These are phyloP conservation scores for Neurospora sp. DNA, from an alignment of 495 filamentous ascomycete genomes.

Conservation along the genomic window DNA sequence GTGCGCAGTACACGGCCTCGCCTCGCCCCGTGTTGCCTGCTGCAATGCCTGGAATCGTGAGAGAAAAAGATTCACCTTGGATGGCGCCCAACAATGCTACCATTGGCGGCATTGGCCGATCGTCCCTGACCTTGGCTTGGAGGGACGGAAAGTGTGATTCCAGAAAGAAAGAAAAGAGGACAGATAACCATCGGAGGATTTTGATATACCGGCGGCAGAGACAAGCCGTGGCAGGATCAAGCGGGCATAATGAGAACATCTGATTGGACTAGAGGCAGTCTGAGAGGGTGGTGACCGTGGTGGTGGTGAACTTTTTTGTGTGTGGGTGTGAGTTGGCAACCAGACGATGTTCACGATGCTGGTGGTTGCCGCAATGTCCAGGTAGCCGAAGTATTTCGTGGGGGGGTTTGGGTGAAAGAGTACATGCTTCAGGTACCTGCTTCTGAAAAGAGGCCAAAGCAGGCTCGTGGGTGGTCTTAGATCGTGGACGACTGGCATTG, in stretches of 20 bases:
- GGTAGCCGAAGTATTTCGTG: neutral
- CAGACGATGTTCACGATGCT: conserved; percentile 11
- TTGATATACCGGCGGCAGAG: neutral
- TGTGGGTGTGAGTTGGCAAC: conserved; percentile 19
- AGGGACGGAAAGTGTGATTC: neutral
- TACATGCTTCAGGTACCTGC: neutral
- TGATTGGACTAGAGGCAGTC: neutral
- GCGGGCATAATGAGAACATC: neutral
- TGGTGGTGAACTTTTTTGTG: neutral
- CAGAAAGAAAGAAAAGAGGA: conserved; percentile 4
- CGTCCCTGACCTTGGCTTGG: conserved; percentile 1
- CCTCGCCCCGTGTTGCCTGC: neutral
- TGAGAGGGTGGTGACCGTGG: neutral
- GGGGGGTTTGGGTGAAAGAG: too few relatives aligned
- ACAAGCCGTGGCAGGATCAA: neutral
- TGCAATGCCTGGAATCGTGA: neutral
- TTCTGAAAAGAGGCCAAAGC: neutral
- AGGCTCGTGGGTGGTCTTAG: conserved; percentile 12
- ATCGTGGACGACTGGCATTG: conserved; percentile 26
- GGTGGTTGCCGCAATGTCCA: conserved; percentile 2
- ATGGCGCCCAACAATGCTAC: conserved; percentile 2
- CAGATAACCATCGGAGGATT: neutral
- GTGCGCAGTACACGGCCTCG: neutral
- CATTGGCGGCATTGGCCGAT: conserved; percentile 9
- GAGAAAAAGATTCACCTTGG: neutral